Evolutionary conservation across 345 rosid genomes (phyloP), one percentile per base, ranked within the genome.

Genomic region (Citrus inodora): DNA sequence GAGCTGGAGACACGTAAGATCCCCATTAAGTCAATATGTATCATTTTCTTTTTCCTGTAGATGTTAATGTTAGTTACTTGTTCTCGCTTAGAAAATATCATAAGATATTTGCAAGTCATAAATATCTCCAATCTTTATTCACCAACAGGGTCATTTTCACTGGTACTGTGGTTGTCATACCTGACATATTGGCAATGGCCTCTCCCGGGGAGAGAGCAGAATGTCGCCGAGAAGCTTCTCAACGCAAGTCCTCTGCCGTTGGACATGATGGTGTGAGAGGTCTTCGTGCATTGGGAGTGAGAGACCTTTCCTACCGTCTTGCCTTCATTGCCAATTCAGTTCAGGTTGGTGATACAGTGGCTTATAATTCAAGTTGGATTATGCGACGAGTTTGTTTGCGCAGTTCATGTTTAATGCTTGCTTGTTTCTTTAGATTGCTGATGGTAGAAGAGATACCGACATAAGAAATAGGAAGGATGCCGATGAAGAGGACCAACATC

Each of bases 141-240:
- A 55, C 59, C 73, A 76, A 3, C 92, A 95, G 99, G 87, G 99
- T 96, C 75, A 86, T 94, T 77, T 94, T 96, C 82, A 92, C 98
- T 0, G 99, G 99, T 56, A 89, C 97, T 0, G 88, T 91, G 4
- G 99, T 94, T 83, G 99, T 92, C 32, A 91, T 96, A 82, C 99
- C 99, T 9, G 98, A 94, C 82, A 93, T 94, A 84, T 82, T 83
- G 78, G 98, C 99, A 32, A 73, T 96, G 81, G 97, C 97, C 13
- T 91, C 99, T 53, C 97, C 97, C 62, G 99, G 99, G 62, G 98
- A 94, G 90, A 90, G 97, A 86, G 90, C 97, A 53, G 95, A 93
- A 83, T 90, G 94, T 71, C 89, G 93, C 3, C 84, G 90, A 40
- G 99, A 96, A 74, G 91, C 92, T 78, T 65, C 93, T 61, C 97